These are phyloP conservation scores for Oryza longistaminata DNA, from an alignment of 176 grass and related monocot genomes.

Conservation along the genomic window DNA sequence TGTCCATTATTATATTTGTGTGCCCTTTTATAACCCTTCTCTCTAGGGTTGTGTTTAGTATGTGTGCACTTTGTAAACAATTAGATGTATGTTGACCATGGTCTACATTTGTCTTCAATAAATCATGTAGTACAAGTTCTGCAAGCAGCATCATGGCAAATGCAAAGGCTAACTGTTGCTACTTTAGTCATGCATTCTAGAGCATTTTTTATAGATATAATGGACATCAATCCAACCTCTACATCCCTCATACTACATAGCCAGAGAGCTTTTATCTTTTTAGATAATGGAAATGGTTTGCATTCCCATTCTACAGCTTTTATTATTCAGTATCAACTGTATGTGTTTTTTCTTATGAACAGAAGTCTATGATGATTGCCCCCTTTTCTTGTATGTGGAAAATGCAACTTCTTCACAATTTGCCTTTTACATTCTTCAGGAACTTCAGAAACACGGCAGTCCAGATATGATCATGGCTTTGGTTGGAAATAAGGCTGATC, in stretches of 20 bases:
- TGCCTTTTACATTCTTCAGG: constrained; percentile 41
- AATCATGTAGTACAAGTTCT: background rate
- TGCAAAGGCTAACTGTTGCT: constrained; percentile 12
- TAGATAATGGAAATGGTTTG: too few relatives aligned
- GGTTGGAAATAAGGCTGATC: constrained; percentile 86
- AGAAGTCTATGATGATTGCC: background rate
- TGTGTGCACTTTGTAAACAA: background rate
- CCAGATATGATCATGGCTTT: constrained; percentile 85
- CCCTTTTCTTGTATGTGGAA: background rate
- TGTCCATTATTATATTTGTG: constrained; percentile 5
- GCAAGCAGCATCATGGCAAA: background rate
- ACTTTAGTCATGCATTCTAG: background rate
- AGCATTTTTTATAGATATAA: background rate
- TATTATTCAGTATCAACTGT: background rate
- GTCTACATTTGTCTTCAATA: background rate
- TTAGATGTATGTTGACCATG: background rate
- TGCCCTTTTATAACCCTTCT: background rate
- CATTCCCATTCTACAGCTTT: too few relatives aligned
- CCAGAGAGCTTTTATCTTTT: too few relatives aligned
- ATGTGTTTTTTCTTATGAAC: background rate
- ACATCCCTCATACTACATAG: too few relatives aligned
- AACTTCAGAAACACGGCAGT: constrained; percentile 86
- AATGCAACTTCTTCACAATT: background rate
- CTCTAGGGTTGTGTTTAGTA: background rate
- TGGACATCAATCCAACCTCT: too few relatives aligned